Evolutionary conservation across 75 land plant species (phyloP), one percentile per base, ranked within the genome.

Genomic region (Ceratopteris richardii): DNA sequence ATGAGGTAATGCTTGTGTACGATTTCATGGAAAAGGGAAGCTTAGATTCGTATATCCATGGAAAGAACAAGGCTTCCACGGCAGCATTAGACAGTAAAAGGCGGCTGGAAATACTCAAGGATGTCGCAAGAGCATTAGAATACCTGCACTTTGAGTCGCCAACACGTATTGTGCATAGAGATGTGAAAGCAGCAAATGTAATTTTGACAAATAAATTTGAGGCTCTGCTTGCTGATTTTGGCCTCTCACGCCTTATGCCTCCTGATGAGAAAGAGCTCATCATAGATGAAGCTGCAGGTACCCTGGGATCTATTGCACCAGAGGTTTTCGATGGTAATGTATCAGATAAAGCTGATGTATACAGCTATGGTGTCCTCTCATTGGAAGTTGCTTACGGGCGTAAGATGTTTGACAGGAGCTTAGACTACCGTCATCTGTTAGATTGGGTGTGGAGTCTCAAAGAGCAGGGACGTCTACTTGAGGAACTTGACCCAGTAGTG

Each of bases 111-210:
- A 46, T 46, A n/a, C 50, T 46, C 22, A 4, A 5, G 50, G 82
- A 61, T 14, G 36, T 67, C 26, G 79, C 71, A 0, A 51, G 55
- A 13, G 79, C 70, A 0, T 12, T 80, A 19, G 50, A 30, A 11
- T 74, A 79, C 31, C 61, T 73, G 12, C 81, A 79, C 20, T 21
- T 44, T 5, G 77, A 64, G 18, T 64, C 71, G 29, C 48, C 68
- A 33, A 12, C 55, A 2, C 48, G 31, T 13, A 77, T 77, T 0
- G 66, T 83, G 46, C 87, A 83, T 52, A 63, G 83, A 48, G 90
- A 86, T 47, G 78, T 86, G 48, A 86, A 86, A 63, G 61, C 90
- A 19, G 73, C 80, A 66, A 86, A 86, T 48, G 77, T 86, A 30
- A 39, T 86, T 36, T 71, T 86, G 3, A 83, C 80, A 57, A 62